Conservation (phyloP, 2,329 filamentous ascomycete species). For the Ophiostoma sp. region DNA sequence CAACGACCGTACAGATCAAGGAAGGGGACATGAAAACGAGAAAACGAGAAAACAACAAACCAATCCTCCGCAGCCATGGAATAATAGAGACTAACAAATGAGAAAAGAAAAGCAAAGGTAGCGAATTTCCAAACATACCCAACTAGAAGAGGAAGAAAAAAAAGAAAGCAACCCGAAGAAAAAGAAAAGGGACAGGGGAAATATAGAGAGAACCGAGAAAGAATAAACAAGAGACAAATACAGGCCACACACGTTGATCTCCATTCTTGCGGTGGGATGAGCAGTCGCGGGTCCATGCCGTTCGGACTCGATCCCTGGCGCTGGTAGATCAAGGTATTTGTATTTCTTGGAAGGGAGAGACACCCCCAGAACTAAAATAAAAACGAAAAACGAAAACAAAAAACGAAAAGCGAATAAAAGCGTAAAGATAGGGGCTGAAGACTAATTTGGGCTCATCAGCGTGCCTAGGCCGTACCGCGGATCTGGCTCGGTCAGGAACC, state of each 20-base stretch:
- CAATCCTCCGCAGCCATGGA: neutral
- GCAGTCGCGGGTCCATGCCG: neutral
- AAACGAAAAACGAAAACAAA: neutral
- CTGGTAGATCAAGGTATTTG: neutral
- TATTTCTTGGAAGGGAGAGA: neutral
- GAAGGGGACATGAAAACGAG: neutral
- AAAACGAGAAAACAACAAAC: neutral
- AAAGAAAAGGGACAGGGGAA: neutral
- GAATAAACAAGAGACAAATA: neutral
- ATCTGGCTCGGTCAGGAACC: constrained; percentile 47
- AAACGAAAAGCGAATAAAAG: neutral
- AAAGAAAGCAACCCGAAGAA: neutral
- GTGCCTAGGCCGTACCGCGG: constrained; percentile 51
- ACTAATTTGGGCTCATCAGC: constrained; percentile 38
- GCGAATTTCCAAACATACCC: neutral
- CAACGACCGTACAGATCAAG: neutral
- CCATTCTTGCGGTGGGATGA: neutral
- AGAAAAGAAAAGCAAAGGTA: neutral
- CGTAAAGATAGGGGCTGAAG: neutral
- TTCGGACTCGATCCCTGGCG: neutral
- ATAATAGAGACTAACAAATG: too few species aligned
- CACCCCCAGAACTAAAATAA: neutral
- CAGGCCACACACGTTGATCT: neutral
- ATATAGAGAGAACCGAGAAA: neutral
- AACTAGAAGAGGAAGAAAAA: neutral